A percentile compares a stretch with the other conserved stretches of the same genome.
Evolutionary conservation across 1,284 basidiomycete genomes (phyloP).

Genomic region (Boletellus sp.): DNA sequence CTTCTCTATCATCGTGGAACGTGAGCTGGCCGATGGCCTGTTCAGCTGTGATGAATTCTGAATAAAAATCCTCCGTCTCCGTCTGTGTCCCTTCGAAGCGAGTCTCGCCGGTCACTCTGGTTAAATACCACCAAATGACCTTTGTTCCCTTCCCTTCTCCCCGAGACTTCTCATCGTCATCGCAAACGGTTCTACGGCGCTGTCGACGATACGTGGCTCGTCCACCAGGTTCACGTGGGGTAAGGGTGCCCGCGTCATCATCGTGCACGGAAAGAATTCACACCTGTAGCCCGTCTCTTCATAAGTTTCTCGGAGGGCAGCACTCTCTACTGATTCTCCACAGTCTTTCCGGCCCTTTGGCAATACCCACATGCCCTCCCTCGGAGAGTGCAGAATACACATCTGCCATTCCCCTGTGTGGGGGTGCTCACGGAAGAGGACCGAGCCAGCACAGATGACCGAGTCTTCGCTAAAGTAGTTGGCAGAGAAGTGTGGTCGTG

Average conservation of each 20-base stretch:
- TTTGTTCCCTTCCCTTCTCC: constrained; percentile 35
- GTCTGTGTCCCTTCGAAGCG: constrained; percentile 17
- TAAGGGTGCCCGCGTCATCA: constrained; percentile 43
- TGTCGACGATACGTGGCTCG: constrained; percentile 18
- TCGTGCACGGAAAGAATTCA: constrained; percentile 39
- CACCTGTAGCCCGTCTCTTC: constrained; percentile 60
- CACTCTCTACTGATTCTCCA: constrained; percentile 44
- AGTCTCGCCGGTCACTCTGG: no score
- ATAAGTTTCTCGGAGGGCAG: constrained; percentile 53
- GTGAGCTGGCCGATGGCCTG: constrained; percentile 34
- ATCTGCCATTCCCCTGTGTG: constrained; percentile 25
- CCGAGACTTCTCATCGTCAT: constrained; percentile 33
- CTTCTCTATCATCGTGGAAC: constrained; percentile 33
- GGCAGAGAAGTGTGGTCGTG: constrained; percentile 4
- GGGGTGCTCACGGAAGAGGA: constrained; percentile 32
- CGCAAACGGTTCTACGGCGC: constrained; percentile 36
- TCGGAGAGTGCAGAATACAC: constrained; percentile 29
- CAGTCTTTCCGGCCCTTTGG: constrained; percentile 60
- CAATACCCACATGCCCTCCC: constrained; percentile 43
- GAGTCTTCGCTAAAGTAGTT: constrained; percentile 20
- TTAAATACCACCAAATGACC: constrained; percentile 33
- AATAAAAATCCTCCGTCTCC: constrained; percentile 38
- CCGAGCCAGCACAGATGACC: constrained; percentile 30
- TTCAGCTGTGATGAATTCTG: constrained; percentile 37
- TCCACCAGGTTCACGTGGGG: constrained; percentile 35